These are phyloP conservation scores for Salix arbutifolia DNA, from an alignment of 345 rosid species.

Conservation along the genomic window DNA sequence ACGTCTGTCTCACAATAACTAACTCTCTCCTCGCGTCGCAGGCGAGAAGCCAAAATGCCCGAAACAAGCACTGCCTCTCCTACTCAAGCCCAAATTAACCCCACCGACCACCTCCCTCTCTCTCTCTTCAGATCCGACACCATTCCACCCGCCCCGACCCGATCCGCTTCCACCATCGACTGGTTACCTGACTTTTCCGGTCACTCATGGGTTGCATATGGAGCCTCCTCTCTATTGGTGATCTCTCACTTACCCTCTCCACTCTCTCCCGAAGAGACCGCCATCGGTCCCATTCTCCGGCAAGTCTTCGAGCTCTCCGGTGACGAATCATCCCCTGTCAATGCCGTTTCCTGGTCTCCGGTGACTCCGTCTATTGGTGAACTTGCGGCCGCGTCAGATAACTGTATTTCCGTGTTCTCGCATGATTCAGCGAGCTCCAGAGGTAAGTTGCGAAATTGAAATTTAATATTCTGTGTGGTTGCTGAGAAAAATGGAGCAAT, in stretches of 20 bases:
- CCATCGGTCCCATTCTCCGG: constrained; percentile 63
- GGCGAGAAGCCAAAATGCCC: constrained; percentile 31
- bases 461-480: background rate
- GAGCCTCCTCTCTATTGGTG: constrained; percentile 81
- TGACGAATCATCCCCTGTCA: constrained; percentile 37
- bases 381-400: constrained; percentile 69
- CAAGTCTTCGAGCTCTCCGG: constrained; percentile 68
- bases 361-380: constrained; percentile 68
- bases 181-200: constrained; percentile 83
- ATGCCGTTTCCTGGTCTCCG: constrained; percentile 78
- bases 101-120: constrained; percentile 53
- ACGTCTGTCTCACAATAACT: too few relatives aligned
- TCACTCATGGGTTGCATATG: constrained; percentile 92
- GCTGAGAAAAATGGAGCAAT: too few relatives aligned
- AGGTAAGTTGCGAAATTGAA: constrained; percentile 33
- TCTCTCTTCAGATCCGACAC: constrained; percentile 54
- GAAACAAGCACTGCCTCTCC: constrained; percentile 24
- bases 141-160: constrained; percentile 67
- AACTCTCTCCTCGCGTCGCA: background rate
- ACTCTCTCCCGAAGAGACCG: constrained; percentile 50
- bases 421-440: constrained; percentile 39
- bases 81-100: constrained; percentile 32
- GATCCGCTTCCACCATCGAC: constrained; percentile 60
- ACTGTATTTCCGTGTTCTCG: constrained; percentile 44
- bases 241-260: constrained; percentile 90